Conservation (phyloP, 768 basidiomycete genomes). For the Podaxis sp. region DNA sequence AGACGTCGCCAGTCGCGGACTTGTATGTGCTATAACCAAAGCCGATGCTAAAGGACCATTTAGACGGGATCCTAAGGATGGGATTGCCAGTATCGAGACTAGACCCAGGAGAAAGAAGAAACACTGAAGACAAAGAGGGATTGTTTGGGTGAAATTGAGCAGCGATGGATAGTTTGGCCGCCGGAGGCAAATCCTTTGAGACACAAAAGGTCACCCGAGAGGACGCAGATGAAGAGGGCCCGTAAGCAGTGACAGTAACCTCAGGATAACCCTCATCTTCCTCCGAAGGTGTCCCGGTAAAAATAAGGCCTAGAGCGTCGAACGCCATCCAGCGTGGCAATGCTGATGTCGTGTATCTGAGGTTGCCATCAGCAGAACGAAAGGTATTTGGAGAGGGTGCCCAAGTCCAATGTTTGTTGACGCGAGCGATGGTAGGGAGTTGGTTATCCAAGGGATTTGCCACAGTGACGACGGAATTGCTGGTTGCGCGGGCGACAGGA, state of each 20-base stretch:
- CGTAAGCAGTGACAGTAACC: constrained; percentile 66
- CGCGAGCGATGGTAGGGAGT: constrained; percentile 75
- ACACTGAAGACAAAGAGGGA: constrained; percentile 75
- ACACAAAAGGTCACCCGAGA: constrained; percentile 59
- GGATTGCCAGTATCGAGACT: constrained; percentile 52
- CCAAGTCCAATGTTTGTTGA: constrained; percentile 67
- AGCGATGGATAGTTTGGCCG: constrained; percentile 49
- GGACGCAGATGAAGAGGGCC: constrained; percentile 48
- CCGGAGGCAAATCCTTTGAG: constrained; percentile 52
- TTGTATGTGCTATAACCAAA: constrained; percentile 66
- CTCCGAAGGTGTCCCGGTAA: constrained; percentile 66
- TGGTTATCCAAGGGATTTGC: constrained; percentile 67
- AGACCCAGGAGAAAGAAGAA: constrained; percentile 58
- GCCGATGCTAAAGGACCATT: constrained; percentile 92
- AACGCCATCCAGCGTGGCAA: constrained; percentile 82
- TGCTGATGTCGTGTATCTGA: constrained; percentile 50
- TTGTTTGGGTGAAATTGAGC: constrained; percentile 63
- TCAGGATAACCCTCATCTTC: constrained; percentile 61
- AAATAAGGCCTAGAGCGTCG: constrained; percentile 54
- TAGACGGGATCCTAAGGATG: constrained; percentile 69
- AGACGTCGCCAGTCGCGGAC: constrained; percentile 42
- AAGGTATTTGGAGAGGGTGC: constrained; percentile 69
- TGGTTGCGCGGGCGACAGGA: constrained; percentile 36
- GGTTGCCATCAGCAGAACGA: constrained; percentile 38
- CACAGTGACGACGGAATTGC: constrained; percentile 47